Evolutionary conservation across 306 rosid species (phyloP).

Genomic region (Medicago truncatula): DNA sequence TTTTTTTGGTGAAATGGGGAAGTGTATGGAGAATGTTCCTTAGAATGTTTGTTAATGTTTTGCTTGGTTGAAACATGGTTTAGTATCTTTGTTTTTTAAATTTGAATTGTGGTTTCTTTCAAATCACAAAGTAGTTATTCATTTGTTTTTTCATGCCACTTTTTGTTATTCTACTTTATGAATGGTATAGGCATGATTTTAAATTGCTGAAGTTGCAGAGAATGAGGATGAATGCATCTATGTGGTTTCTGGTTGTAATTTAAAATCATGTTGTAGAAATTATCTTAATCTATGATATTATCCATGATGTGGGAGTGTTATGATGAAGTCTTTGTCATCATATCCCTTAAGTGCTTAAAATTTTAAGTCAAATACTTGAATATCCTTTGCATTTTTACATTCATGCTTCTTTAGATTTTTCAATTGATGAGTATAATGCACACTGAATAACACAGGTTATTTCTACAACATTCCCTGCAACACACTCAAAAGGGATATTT

Average conservation of each 20-base stretch:
- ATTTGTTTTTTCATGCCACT: not conserved
- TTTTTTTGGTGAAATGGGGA: too few species aligned
- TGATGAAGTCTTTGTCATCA: not conserved
- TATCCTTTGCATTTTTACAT: slow-evolving; percentile 10
- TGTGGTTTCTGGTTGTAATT: not conserved
- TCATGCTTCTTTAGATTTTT: slow-evolving; percentile 1
- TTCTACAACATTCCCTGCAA: not conserved
- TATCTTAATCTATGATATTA: not conserved
- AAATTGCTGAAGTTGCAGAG: slow-evolving; percentile 2
- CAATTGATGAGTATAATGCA: not conserved
- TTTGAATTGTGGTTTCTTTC: slow-evolving; percentile 1
- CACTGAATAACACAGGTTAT: slow-evolving; percentile 33
- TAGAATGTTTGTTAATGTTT: not conserved
- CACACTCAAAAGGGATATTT: not conserved
- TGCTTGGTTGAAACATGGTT: slow-evolving; percentile 13
- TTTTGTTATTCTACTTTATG: not conserved
- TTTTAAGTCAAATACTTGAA: not conserved
- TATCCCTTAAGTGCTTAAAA: not conserved
- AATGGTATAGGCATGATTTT: not conserved
- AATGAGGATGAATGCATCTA: not conserved
- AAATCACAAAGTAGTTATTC: not conserved
- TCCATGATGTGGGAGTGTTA: not conserved
- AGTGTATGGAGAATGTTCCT: too few species aligned
- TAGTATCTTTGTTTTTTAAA: not conserved
- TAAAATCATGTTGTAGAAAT: not conserved